These are phyloP conservation scores for Centrapalus pauciflorus DNA, from an alignment of 129 eudicot genomes.

Conservation along the genomic window DNA sequence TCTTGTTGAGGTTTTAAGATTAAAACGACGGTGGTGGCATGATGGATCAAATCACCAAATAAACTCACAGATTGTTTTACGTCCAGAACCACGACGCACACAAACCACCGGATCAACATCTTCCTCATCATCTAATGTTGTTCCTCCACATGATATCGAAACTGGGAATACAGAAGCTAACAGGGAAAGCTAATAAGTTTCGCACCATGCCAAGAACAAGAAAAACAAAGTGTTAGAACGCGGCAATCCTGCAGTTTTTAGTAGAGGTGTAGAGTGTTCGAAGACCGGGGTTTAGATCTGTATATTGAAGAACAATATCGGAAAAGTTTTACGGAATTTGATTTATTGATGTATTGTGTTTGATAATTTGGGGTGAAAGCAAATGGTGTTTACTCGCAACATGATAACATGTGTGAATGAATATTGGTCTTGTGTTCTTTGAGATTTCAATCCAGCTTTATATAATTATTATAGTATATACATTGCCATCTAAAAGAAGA, in stretches of 20 bases:
- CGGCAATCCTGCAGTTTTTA: constrained; percentile 7
- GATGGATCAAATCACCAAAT: constrained; percentile 24
- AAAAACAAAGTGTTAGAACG: neutral
- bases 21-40: constrained; percentile 46
- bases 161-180: constrained; percentile 34
- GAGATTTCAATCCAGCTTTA: too few relatives aligned
- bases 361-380: neutral
- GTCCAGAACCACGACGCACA: constrained; percentile 31
- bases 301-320: constrained; percentile 8
- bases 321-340: neutral
- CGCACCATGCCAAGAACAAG: neutral
- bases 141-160: constrained; percentile 25
- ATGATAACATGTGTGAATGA: too few relatives aligned
- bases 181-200: constrained; percentile 28
- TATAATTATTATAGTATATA: too few relatives aligned
- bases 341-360: constrained; percentile 11
- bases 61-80: constrained; percentile 29
- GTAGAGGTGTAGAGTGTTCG: constrained; percentile 1
- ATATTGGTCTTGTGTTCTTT: too few relatives aligned
- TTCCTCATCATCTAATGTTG: constrained; percentile 10
- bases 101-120: constrained; percentile 29
- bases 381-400: too few relatives aligned
- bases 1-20: constrained; percentile 56
- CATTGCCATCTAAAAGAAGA: too few relatives aligned
- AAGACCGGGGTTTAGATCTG: constrained; percentile 1